Evolutionary conservation across 2,329 filamentous ascomycete genomes (phyloP).

Genomic region (Claviceps capensis): DNA sequence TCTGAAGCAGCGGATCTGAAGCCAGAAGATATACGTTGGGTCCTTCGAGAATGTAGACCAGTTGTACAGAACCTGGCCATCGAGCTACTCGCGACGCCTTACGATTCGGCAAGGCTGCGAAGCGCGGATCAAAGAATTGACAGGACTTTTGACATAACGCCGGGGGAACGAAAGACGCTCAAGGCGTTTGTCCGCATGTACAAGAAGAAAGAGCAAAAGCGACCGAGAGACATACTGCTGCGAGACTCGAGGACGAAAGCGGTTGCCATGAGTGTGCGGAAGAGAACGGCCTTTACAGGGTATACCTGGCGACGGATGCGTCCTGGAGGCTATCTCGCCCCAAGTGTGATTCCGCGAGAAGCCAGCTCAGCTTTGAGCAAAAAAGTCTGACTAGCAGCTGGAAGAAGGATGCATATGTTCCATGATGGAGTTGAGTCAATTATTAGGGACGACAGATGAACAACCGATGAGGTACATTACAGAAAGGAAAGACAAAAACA

Average conservation of each 20-base stretch:
- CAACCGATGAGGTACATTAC: not conserved
- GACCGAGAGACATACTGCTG: slow-evolving; percentile 73
- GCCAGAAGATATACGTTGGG: slow-evolving; percentile 17
- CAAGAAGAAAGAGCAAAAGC: slow-evolving; percentile 55
- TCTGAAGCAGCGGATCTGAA: slow-evolving; percentile 18
- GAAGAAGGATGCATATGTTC: not conserved
- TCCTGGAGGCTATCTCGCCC: slow-evolving; percentile 17
- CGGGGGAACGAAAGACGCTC: slow-evolving; percentile 27
- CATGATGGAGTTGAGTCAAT: not conserved
- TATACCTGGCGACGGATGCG: slow-evolving; percentile 63
- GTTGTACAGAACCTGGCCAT: slow-evolving; percentile 29
- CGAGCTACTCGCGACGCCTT: slow-evolving; percentile 32
- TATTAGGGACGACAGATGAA: not conserved
- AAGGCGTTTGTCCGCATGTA: slow-evolving; percentile 37
- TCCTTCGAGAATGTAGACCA: slow-evolving; percentile 25
- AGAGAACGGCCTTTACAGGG: slow-evolving; percentile 71
- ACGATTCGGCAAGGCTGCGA: slow-evolving; percentile 34
- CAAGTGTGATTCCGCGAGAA: not conserved
- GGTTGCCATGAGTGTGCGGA: slow-evolving; percentile 65
- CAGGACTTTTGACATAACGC: slow-evolving; percentile 18
- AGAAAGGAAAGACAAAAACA: not conserved
- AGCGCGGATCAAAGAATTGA: slow-evolving; percentile 36
- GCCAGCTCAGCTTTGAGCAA: not conserved
- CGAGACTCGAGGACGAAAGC: slow-evolving; percentile 55
- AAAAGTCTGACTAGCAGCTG: not conserved